phyloP scores from a whole-genome alignment of 805 yeast genomes.

The Hanseniaspora lachancei region DNA sequence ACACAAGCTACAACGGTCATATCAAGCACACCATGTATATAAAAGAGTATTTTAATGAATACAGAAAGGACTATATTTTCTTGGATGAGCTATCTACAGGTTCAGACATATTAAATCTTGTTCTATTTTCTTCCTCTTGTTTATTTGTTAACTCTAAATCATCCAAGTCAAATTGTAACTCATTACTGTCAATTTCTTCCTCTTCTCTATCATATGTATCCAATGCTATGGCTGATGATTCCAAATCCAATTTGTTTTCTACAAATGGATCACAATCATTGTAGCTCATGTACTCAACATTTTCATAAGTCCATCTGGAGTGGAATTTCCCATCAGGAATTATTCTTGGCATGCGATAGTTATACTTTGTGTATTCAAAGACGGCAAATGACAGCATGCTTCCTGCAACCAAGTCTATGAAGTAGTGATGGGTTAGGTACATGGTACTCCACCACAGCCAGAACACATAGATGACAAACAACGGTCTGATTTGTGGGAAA shows the following conservation, averaged over 20 bases:
- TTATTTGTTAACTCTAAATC: slow-evolving; percentile 6
- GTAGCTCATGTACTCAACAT: slow-evolving; percentile 6
- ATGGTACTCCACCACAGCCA: slow-evolving; percentile 98
- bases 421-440: slow-evolving; percentile 95
- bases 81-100: too few species aligned
- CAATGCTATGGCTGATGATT: slow-evolving; percentile 2
- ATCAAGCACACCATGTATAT: too few species aligned
- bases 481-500: slow-evolving; percentile 55
- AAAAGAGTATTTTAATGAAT: too few species aligned
- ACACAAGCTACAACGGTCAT: too few species aligned
- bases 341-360: slow-evolving; percentile 41
- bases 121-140: slow-evolving; percentile 8
- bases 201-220: neutral
- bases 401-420: slow-evolving; percentile 87
- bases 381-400: slow-evolving; percentile 64
- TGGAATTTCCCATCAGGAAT: slow-evolving; percentile 10
- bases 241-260: slow-evolving; percentile 2
- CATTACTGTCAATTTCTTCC: neutral
- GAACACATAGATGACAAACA: slow-evolving; percentile 65
- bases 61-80: too few species aligned
- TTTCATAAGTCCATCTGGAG: slow-evolving; percentile 13
- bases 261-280: slow-evolving; percentile 11
- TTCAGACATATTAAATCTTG: neutral
- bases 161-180: slow-evolving; percentile 9
- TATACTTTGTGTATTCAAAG: slow-evolving; percentile 56